Evolutionary conservation across 306 rosid genomes (phyloP).

Genomic region (Spatholobus suberectus): DNA sequence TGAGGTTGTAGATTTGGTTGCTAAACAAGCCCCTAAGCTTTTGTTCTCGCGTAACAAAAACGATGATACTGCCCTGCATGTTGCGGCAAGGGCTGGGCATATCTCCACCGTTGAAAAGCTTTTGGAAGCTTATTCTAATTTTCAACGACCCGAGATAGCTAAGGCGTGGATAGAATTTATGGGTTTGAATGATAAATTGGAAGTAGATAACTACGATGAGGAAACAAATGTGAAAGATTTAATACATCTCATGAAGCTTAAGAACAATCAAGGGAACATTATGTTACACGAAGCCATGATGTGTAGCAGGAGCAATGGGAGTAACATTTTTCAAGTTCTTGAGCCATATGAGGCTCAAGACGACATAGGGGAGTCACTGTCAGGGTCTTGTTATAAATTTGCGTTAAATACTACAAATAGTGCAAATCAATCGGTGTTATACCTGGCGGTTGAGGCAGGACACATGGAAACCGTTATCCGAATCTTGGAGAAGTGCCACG

Average conservation of each 20-base stretch:
- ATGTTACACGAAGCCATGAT: slow-evolving; percentile 32
- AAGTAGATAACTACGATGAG: too few species aligned
- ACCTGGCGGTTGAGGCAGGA: background rate
- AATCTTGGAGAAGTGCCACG: background rate
- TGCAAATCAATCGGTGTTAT: background rate
- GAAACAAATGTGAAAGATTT: too few species aligned
- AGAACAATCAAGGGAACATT: slow-evolving; percentile 1
- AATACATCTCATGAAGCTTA: too few species aligned
- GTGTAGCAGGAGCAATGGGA: background rate
- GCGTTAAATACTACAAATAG: background rate
- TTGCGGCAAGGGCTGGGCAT: slow-evolving; percentile 36
- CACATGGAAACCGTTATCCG: background rate
- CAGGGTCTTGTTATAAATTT: background rate
- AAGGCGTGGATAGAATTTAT: too few species aligned
- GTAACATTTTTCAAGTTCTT: background rate
- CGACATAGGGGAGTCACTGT: background rate
- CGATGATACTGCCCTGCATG: slow-evolving; percentile 6
- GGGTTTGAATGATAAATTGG: too few species aligned
- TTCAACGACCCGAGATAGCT: too few species aligned
- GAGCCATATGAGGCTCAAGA: background rate
- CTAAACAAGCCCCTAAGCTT: background rate
- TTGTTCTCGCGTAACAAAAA: background rate
- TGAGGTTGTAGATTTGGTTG: background rate
- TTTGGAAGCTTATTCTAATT: too few species aligned
- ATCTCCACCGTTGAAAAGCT: background rate